Base-by-base conservation (phyloP, 2,329 filamentous ascomycete genomes). In the Apiospora rasikravindrae region DNA sequence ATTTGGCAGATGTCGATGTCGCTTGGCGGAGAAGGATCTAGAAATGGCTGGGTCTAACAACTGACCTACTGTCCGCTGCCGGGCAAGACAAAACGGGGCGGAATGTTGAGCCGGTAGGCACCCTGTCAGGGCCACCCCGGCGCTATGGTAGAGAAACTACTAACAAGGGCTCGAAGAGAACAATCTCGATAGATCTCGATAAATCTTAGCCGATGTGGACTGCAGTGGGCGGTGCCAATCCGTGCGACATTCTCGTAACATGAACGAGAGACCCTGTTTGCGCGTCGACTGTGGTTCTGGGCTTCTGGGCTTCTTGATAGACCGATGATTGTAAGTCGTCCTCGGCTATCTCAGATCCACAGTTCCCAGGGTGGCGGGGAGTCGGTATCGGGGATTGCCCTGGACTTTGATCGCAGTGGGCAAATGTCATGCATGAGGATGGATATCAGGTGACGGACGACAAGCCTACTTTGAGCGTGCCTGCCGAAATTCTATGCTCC, bases 381-480 rank as follows among this genome's bases (percentile, higher is more conserved):
- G 33, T 57, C 51, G 51, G 51, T 26, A 33, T 22, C 51, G 51
- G 26, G 26, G 51, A 19, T 37, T 33, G 29, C 29, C 29, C 26
- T 61, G 53, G 19, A 11, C n/a, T 33, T 7, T 33, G 29, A 37
- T 22, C 6, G 53, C 16, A 16, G 53, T n/a, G 16, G 53, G 29
- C 53, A 61, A 40, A 40, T 64, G 19, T 24, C 22, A 64, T 40
- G 57, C 57, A 64, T 14, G 19, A 10, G 22, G 22, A 64, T 64
- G 57, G 57, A 40, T 40, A 22, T 64, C 57, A 40, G 57, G 57
- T n/a, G 57, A 40, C 57, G 57, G 57, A 40, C 53, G 16, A 37
- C 19, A 40, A 64, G 57, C 57, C 57, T 37, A 13, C 10, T 64
- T 64, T 40, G 57, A 64, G 19, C 57, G 8, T 40, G 57, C 22